These are phyloP conservation scores for Colletotrichum brevisporum DNA, from an alignment of 2,329 filamentous ascomycete species.

Conservation along the genomic window DNA sequence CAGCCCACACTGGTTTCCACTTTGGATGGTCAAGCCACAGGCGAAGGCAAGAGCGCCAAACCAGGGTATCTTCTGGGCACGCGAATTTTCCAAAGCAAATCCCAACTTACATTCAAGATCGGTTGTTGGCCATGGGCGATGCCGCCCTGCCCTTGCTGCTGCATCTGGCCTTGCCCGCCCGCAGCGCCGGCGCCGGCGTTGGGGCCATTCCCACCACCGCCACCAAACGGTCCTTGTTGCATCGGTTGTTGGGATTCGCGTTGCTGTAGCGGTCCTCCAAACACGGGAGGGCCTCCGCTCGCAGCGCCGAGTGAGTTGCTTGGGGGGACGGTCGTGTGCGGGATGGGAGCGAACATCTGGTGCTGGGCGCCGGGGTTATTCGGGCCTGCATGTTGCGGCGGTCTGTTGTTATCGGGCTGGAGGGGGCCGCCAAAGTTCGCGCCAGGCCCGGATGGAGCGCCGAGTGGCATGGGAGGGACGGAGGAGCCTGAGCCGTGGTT, in stretches of 20 bases:
- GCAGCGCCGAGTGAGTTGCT: conserved; percentile 70
- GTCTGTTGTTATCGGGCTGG: conserved; percentile 65
- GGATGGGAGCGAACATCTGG: conserved; percentile 71
- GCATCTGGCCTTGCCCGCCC: conserved; percentile 78
- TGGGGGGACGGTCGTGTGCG: conserved; percentile 65
- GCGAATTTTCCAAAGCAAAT: conserved; percentile 9
- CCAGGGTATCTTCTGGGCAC: conserved; percentile 7
- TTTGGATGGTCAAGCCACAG: conserved; percentile 37
- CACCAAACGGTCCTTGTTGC: conserved; percentile 71
- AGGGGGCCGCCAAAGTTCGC: conserved; percentile 69
- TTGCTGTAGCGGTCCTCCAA: conserved; percentile 77
- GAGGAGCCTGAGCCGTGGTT: conserved; percentile 77
- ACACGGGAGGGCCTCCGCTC: conserved; percentile 74
- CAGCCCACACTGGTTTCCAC: conserved; percentile 40
- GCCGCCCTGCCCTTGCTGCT: conserved; percentile 53
- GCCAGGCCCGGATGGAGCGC: conserved; percentile 65
- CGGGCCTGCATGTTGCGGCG: conserved; percentile 65
- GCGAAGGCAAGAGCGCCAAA: conserved; percentile 19
- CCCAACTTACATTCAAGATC: conserved; percentile 77
- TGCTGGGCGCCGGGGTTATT: conserved; percentile 62
- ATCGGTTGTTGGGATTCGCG: conserved; percentile 68
- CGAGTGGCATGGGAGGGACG: conserved; percentile 65
- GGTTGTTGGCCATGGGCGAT: conserved; percentile 66
- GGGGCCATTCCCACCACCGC: conserved; percentile 41
- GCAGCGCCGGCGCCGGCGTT: conserved; percentile 57